Base-by-base conservation (phyloP, 768 basidiomycete genomes). In the Rhizopogon roseolus region DNA sequence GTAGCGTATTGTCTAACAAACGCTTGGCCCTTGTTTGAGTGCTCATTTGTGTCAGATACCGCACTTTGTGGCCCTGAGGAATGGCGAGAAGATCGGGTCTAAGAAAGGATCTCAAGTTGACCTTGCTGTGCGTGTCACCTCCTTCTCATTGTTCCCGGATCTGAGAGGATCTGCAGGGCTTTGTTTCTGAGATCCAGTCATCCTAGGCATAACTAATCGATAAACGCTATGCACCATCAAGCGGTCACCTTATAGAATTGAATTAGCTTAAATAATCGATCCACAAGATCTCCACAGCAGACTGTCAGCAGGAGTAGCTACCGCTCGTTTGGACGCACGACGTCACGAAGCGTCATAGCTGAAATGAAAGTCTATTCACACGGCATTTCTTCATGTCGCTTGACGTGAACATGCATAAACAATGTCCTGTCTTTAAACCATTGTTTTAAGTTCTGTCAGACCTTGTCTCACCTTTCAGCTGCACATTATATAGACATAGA, bases 41-140 rank as follows among this genome's bases (percentile, higher is more conserved):
- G 3, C 29, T 39, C 17, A 14, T 16, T 13, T 32, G 29, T n/a
- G 34, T 13, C 37, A 67, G 63, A 59, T 63, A 42, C 67, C 65
- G 2, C 55, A 50, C 14, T 60, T 67, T 51, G 39, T 53, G 29
- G 58, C 14, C 11, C 58, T 45, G 50, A 57, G 39, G 34, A 10
- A 41, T 6, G 29, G 19, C 1, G 1, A 32, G 7, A 10, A 19
- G 0, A 0, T 67, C 0, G 25, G 11, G 46, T 34, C 19, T 34
- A 19, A 48, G 46, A 48, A 48, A 14, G 32, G 32, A 34, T 34
- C 19, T 36, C 32, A 36, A 19, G 45, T 34, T 34, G 19, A 46
- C 28, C 17, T 46, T 46, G 32, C 7, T 19, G 45, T 46, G 32
- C 43, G 27, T 44, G 27, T 44, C 9, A 17, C 14, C 9, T 22